These are phyloP conservation scores for Chionographis japonica DNA, from an alignment of 106 monocot genomes.

Conservation along the genomic window DNA sequence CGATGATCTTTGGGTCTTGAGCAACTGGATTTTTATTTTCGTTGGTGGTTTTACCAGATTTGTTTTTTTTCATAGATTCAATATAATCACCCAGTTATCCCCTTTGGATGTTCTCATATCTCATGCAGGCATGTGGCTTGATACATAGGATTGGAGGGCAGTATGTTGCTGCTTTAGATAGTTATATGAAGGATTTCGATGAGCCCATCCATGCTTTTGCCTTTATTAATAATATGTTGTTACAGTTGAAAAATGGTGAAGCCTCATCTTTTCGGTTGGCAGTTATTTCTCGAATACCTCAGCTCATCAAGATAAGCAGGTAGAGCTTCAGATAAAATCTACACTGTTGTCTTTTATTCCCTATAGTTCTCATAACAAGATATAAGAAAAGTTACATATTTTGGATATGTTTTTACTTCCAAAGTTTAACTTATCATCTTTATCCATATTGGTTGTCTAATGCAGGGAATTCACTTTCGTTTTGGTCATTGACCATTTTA, in stretches of 20 bases:
- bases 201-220: constrained; percentile 81
- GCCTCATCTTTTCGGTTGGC: constrained; percentile 49
- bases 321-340: constrained; percentile 18
- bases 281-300: constrained; percentile 59
- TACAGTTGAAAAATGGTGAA: constrained; percentile 35
- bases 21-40: background rate
- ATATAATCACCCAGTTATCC: background rate
- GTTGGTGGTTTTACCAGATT: background rate
- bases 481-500: constrained; percentile 81
- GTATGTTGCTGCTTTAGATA: constrained; percentile 70
- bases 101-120: constrained; percentile 2
- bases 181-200: constrained; percentile 81
- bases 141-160: constrained; percentile 54
- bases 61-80: background rate
- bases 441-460: background rate
- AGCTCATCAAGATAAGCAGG: constrained; percentile 84
- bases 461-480: constrained; percentile 82
- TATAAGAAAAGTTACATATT: constrained; percentile 2
- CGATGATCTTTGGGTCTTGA: no score
- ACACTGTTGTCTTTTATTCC: background rate
- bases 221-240: constrained; percentile 69
- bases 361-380: background rate
- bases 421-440: background rate
- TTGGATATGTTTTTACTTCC: background rate
- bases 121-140: constrained; percentile 78